Base-by-base conservation (phyloP, 2,329 filamentous ascomycete species). In the Botrytis paeoniae region DNA sequence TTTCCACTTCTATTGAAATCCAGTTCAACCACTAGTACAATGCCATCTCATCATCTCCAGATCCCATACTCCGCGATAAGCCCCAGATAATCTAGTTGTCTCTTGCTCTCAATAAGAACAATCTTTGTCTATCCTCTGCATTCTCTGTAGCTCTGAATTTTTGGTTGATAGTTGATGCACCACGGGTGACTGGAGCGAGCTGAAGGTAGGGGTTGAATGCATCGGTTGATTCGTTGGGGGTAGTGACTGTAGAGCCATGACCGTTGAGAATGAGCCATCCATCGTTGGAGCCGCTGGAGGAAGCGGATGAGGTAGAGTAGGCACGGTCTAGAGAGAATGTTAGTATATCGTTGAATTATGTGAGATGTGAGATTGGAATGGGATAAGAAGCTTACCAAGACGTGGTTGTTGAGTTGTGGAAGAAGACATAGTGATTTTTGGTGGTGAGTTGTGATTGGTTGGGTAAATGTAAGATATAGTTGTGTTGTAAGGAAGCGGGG, bases 391-490 rank as follows among this genome's bases (percentile, higher is more conserved):
- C 70, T 72, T 69, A 72, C 70, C 63, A 39, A 39, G 29, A 72
- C 70, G 70, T 29, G 70, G 10, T 60, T 69, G 63, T 57, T 60
- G 51, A 20, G 37, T 66, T 29, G 37, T 35, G 54, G 59, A 48
- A 29, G 37, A 71, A 72, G 70, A 72, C 70, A 72, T 72, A 29
- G 39, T 72, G 70, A 71, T 66, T 54, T 43, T 57, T 69, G 63
- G 32, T 72, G 70, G n/a, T 48, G 66, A 16, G 16, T 65, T 65
- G 43, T 62, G 41, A 43, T 71, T 45, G n/a, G 54, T 35, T 69
- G 54, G 37, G n/a, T 41, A n/a, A 37, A 39, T 61, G 32, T 51
- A 22, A n/a, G 70, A 32, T 25, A 25, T 45, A n/a, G 25, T 32
- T 62, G 12, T 54, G 60, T 29, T 41, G 41, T 45, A 41, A 57